Evolutionary conservation across 768 basidiomycete genomes (phyloP), one percentile per base, ranked within the genome.

Genomic region (Gloeostereum incarnatum): DNA sequence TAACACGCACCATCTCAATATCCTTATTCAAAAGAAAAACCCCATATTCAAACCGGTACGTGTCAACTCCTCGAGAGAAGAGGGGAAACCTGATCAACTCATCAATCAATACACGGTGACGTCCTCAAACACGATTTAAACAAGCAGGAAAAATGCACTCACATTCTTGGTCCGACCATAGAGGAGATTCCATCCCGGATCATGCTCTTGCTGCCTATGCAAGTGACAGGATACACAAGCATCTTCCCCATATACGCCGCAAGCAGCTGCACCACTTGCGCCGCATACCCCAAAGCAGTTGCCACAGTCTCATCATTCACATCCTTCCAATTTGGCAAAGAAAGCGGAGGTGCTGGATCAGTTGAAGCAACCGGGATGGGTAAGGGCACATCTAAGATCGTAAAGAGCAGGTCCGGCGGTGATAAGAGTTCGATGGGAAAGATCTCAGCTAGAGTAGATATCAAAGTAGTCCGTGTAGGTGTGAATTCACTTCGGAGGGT

Each of bases 21-120:
- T 99, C 72, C 60, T 98, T 99, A 65, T 99, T 99, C 22, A 98
- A 67, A 29, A 99, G 61, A 58, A 92, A 98, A 3, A 98, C 94
- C 3, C 81, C 96, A 63, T 98, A 99, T 58, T 98, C 94, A 52
- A 94, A 99, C 18, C 96, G 73, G 60, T 97, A 98, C 30, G 83
- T 85, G 55, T 98, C 96, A 41, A 97, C 93, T 4, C 93, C 92
- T 61, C 77, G 87, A 1, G 88, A 81, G 58, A 90, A 99, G 21
- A 99, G 63, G 13, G 96, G 96, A 57, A 98, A 99, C 73, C 93
- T 96, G 38, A 21, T 29, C 37, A 18, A 23, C 25, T 34, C 23
- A 39, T 38, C 30, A 17, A 22, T 17, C 38, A 37, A 32, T 6
- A 33, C 36, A 44, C n/a, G 27, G 36, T 19, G 14, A n/a, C n/a